Percentiles rank a stretch among this genome's conserved stretches.
These are phyloP conservation scores for Coniochaeta pulveracea DNA, from an alignment of 2,329 filamentous ascomycete genomes.

Conservation along the genomic window DNA sequence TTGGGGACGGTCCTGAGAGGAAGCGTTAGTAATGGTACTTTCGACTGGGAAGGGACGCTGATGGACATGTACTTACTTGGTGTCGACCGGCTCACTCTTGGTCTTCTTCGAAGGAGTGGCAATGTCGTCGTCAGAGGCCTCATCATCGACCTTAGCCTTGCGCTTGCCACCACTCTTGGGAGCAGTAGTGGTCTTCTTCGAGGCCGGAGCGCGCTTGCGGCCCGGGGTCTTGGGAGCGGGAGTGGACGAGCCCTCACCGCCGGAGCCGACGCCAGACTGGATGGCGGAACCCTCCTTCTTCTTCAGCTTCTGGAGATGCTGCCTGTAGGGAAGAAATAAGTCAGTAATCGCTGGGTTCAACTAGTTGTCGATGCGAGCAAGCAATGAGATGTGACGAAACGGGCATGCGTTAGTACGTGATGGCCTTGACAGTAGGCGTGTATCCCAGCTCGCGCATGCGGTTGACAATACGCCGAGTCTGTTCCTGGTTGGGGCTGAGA, in stretches of 20 bases:
- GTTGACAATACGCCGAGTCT: slow-evolving; percentile 13
- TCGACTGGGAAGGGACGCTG: neutral
- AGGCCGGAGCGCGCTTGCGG: slow-evolving; percentile 8
- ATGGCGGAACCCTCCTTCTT: slow-evolving; percentile 14
- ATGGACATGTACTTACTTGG: slow-evolving; percentile 5
- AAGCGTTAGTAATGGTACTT: no score
- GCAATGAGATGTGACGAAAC: slow-evolving; percentile 5
- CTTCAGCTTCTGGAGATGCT: slow-evolving; percentile 23
- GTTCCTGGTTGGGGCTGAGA: slow-evolving; percentile 12
- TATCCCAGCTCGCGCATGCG: slow-evolving; percentile 14
- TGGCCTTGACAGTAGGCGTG: slow-evolving; percentile 15
- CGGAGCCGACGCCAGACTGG: slow-evolving; percentile 3
- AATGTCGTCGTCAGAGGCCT: slow-evolving; percentile 16
- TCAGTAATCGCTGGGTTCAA: neutral
- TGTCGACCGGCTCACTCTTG: slow-evolving; percentile 2
- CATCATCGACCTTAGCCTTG: slow-evolving; percentile 6
- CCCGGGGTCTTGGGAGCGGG: slow-evolving; percentile 10
- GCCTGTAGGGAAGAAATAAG: slow-evolving; percentile 12
- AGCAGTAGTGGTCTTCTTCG: slow-evolving; percentile 6
- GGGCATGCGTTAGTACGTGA: slow-evolving; percentile 13
- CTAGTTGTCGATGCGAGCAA: neutral
- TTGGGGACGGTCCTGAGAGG: no score
- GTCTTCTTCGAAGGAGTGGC: neutral
- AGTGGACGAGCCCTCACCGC: slow-evolving; percentile 2
- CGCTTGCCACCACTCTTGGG: slow-evolving; percentile 8